Conservation (phyloP, 2,329 filamentous ascomycete genomes). For the Cercospora sojina region DNA sequence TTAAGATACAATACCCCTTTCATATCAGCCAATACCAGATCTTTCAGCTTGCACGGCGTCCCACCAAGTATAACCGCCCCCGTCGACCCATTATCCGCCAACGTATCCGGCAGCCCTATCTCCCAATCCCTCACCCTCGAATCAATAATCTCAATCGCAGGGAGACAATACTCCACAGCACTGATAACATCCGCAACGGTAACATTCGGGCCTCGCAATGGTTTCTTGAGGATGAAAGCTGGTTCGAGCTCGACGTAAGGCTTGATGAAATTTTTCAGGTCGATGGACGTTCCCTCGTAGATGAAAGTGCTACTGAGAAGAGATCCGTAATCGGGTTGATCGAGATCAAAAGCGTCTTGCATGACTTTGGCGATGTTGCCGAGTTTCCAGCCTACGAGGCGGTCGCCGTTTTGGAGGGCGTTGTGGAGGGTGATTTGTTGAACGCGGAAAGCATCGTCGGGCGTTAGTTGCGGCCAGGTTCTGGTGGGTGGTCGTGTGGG, state of each 20-base stretch:
- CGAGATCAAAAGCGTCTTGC: not conserved
- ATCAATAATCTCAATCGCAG: not conserved
- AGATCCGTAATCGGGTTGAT: not conserved
- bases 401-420: not conserved
- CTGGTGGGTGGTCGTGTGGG: not conserved
- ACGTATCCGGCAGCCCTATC: not conserved
- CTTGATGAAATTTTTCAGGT: not conserved
- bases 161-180: not conserved
- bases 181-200: not conserved
- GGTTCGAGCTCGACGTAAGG: not conserved
- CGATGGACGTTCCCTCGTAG: not conserved
- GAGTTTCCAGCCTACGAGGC: not conserved
- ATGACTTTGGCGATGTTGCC: not conserved
- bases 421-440: not conserved
- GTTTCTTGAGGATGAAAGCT: not conserved
- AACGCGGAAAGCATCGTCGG: not conserved
- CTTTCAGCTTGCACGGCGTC: not conserved
- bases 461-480: not conserved
- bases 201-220: not conserved
- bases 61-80: not conserved
- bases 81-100: not conserved
- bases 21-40: not conserved
- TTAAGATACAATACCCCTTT: not conserved
- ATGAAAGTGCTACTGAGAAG: not conserved
- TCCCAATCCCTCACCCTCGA: not conserved